Evolutionary conservation across 129 eudicot genomes (phyloP), one percentile per base, ranked within the genome.

Genomic region (Oenanthe sinensis): DNA sequence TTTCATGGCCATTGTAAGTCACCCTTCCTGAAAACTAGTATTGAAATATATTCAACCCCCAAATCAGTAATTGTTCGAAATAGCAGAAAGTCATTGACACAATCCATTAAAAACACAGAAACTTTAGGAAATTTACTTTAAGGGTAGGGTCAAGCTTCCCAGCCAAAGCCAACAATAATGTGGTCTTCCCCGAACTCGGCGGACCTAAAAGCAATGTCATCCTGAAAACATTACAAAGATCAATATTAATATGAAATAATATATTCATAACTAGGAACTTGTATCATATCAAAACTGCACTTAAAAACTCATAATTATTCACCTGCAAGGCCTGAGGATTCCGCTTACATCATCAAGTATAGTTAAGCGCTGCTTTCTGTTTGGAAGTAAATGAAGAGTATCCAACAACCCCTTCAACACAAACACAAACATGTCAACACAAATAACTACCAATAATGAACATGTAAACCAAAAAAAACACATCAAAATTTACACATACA

Each of bases 141-240:
- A 91, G 81, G n/a, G 81, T 72, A 71, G 84, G 84, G 73, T 87
- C 89, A 36, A 90, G 89, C 77, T 49, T 78, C 46, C 97, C 97
- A 11, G 96, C 91, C 83, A 92, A 81, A 65, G 93, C 91, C 80
- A 90, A 76, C 81, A 92, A 79, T 42, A 92, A 77, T 2, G 97
- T 92, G 5, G 96, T 92, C 88, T 92, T 92, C 55, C 97, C 93
- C 0, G 97, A 92, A 83, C 90, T 85, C 60, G 97, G 97, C 10
- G 97, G 97, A 76, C 97, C 97, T 86, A 92, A 81, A 50, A 92
- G 93, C 82, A 92, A 85, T 43, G 96, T 92, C 97, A 92, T 85
- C 54, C 97, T 88, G 78, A 55, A 80, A 78, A 78, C 44, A 75
- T 50, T 30, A 50, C 78, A 50, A 48, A 30, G 42, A 39, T 39